These are phyloP conservation scores for Candida montana DNA, from an alignment of 805 yeast species.

Conservation along the genomic window DNA sequence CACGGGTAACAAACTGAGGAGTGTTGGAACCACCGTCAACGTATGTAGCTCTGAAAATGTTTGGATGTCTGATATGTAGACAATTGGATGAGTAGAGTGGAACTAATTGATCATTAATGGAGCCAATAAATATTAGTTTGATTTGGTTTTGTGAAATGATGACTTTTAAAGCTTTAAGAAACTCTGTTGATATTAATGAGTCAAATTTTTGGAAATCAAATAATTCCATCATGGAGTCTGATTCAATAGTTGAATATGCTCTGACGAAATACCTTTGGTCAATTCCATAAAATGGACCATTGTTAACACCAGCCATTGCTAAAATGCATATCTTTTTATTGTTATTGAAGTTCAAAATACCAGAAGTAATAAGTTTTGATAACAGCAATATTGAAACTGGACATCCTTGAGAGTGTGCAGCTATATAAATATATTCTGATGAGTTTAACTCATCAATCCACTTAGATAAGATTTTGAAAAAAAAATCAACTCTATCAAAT, in stretches of 20 bases:
- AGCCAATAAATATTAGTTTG: slow-evolving; percentile 78
- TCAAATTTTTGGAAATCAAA: slow-evolving; percentile 82
- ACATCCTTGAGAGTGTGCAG: slow-evolving; percentile 94
- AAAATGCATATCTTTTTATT: slow-evolving; percentile 55
- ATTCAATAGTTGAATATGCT: slow-evolving; percentile 88
- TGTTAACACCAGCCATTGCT: slow-evolving; percentile 94
- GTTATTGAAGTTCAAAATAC: slow-evolving; percentile 30
- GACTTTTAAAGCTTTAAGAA: slow-evolving; percentile 58
- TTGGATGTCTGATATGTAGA: slow-evolving; percentile 80
- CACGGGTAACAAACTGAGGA: slow-evolving; percentile 70
- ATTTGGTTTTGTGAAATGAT: slow-evolving; percentile 60
- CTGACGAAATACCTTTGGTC: slow-evolving; percentile 80
- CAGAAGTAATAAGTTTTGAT: slow-evolving; percentile 67
- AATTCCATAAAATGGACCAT: slow-evolving; percentile 90
- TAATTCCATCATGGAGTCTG: slow-evolving; percentile 77
- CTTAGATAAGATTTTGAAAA: slow-evolving; percentile 63
- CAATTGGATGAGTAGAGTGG: slow-evolving; percentile 88
- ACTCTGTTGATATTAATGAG: slow-evolving; percentile 65
- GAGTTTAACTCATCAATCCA: slow-evolving; percentile 47
- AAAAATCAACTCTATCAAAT: slow-evolving; percentile 76
- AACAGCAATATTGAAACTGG: slow-evolving; percentile 81
- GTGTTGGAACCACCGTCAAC: slow-evolving; percentile 78
- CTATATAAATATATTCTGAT: slow-evolving; percentile 89
- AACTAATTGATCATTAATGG: slow-evolving; percentile 89
- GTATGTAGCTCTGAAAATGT: slow-evolving; percentile 82